Evolutionary conservation across 768 basidiomycete species (phyloP).

Genomic region (Podaxis sp.): DNA sequence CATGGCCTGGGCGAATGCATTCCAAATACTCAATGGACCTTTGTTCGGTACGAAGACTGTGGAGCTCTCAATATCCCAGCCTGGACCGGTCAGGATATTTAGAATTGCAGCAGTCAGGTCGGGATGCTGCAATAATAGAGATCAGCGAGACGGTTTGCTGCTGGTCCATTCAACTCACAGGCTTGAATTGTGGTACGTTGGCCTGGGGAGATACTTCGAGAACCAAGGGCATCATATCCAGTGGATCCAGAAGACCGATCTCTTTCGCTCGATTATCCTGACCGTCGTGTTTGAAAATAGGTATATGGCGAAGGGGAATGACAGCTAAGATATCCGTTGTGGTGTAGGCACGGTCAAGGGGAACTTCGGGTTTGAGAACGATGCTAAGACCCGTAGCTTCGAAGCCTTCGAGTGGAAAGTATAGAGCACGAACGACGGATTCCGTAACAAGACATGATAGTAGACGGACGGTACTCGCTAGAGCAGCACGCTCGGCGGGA

Average conservation of each 20-base stretch:
- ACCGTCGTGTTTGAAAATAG: conserved; percentile 42
- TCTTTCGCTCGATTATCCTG: conserved; percentile 30
- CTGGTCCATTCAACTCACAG: not conserved
- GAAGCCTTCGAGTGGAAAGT: conserved; percentile 36
- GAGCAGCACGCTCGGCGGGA: conserved; percentile 43
- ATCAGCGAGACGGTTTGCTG: not conserved
- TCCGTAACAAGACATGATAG: conserved; percentile 61
- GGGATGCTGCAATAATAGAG: conserved; percentile 27
- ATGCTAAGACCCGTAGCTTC: conserved; percentile 40
- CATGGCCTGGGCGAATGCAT: conserved; percentile 36
- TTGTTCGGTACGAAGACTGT: conserved; percentile 26
- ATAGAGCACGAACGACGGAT: conserved; percentile 49
- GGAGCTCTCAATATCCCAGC: conserved; percentile 25
- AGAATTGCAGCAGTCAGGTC: conserved; percentile 27
- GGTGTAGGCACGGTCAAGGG: conserved; percentile 27
- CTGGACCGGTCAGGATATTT: conserved; percentile 24
- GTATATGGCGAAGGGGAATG: conserved; percentile 44
- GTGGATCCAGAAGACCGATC: conserved; percentile 53
- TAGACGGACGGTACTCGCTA: conserved; percentile 48
- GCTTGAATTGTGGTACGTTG: not conserved
- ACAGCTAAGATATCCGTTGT: conserved; percentile 44
- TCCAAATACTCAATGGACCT: conserved; percentile 44
- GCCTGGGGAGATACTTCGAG: not conserved
- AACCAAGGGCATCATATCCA: conserved; percentile 51
- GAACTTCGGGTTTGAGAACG: conserved; percentile 33